These are phyloP conservation scores for Claviceps sorghi DNA, from an alignment of 2,329 filamentous ascomycete genomes.

Conservation along the genomic window DNA sequence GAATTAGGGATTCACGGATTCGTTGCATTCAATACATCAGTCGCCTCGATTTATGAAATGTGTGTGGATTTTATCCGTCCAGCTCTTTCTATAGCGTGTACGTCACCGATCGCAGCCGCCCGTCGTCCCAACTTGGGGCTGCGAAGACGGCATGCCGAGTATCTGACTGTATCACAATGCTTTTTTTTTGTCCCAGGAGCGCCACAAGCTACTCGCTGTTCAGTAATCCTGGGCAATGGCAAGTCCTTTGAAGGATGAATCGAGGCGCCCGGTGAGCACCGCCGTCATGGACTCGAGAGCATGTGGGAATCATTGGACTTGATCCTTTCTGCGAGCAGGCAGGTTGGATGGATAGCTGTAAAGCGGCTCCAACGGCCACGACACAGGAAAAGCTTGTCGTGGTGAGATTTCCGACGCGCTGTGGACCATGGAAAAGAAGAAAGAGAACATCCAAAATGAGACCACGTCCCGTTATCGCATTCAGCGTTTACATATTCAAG, in stretches of 20 bases:
- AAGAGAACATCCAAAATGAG: background rate
- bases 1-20: background rate
- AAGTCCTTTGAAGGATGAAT: background rate
- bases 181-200: background rate
- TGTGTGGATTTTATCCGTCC: too few species aligned
- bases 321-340: background rate
- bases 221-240: background rate
- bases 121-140: background rate
- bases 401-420: background rate
- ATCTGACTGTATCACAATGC: background rate
- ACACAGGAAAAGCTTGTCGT: background rate
- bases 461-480: background rate
- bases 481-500: background rate
- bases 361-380: background rate
- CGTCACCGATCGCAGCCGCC: background rate
- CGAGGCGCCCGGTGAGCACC: background rate
- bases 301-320: background rate
- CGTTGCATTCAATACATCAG: background rate
- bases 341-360: background rate
- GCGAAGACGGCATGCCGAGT: background rate
- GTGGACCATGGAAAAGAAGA: background rate
- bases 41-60: background rate
- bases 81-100: background rate
- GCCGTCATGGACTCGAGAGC: background rate
- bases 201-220: background rate